phyloP scores from a whole-genome alignment of 1,284 basidiomycete species.

The Tylopilus sp. region DNA sequence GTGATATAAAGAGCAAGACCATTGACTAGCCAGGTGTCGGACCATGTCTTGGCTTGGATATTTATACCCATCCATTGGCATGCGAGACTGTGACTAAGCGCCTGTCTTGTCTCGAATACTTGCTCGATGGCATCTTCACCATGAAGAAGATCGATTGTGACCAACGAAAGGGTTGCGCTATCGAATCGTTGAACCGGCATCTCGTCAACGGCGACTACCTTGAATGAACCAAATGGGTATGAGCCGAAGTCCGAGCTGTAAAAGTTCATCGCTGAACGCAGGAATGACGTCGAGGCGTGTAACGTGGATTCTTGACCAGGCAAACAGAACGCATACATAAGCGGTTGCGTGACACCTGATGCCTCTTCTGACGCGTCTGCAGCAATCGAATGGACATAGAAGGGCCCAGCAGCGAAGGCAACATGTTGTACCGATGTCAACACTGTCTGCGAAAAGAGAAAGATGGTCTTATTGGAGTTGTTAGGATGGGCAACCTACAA shows the following conservation, averaged over 20 bases:
- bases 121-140: slow-evolving; percentile 92
- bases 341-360: slow-evolving; percentile 72
- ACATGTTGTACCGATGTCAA: slow-evolving; percentile 95
- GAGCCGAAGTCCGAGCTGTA: slow-evolving; percentile 92
- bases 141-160: slow-evolving; percentile 83
- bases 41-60: slow-evolving; percentile 91
- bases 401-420: slow-evolving; percentile 93
- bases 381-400: slow-evolving; percentile 76
- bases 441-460: slow-evolving; percentile 86
- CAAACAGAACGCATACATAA: slow-evolving; percentile 90
- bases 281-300: slow-evolving; percentile 66
- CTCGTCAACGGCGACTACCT: slow-evolving; percentile 94
- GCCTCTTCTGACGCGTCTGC: slow-evolving; percentile 60
- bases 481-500: slow-evolving; percentile 86
- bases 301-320: slow-evolving; percentile 81
- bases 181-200: slow-evolving; percentile 78
- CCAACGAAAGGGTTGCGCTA: slow-evolving; percentile 79
- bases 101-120: slow-evolving; percentile 86
- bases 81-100: slow-evolving; percentile 84
- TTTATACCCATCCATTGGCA: slow-evolving; percentile 98
- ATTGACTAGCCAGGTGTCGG: slow-evolving; percentile 95
- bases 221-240: slow-evolving; percentile 95
- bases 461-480: slow-evolving; percentile 92
- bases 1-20: slow-evolving; percentile 91
- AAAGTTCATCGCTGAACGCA: slow-evolving; percentile 89